Percentiles rank a stretch among this genome's conserved stretches.
Conservation (phyloP, 2,329 filamentous ascomycete species). For the Leptographium procerum region DNA sequence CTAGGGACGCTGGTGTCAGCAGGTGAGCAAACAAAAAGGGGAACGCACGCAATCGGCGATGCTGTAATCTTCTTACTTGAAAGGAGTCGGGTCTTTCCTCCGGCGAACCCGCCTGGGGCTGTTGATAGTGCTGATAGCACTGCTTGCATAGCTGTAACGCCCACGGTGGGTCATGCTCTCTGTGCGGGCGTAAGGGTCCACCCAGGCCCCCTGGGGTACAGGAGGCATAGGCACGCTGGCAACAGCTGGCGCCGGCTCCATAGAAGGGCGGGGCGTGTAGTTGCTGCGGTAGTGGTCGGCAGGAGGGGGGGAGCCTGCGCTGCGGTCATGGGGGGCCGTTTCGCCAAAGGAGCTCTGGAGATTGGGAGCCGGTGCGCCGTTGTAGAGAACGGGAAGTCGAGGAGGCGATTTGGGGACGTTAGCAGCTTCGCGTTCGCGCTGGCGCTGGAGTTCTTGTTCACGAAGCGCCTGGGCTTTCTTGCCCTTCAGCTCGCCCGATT, state of each 20-base stretch:
- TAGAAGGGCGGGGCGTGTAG: conserved; percentile 35
- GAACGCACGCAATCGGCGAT: not conserved
- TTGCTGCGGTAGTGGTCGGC: conserved; percentile 9
- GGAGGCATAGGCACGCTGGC: conserved; percentile 41
- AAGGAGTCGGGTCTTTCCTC: conserved; percentile 93
- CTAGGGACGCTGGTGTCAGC: conserved; percentile 33
- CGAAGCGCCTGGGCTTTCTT: conserved; percentile 46
- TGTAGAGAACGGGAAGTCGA: conserved; percentile 41
- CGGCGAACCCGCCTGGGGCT: conserved; percentile 83
- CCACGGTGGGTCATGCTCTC: conserved; percentile 97
- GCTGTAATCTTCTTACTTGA: conserved; percentile 77
- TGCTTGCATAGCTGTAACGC: conserved; percentile 92
- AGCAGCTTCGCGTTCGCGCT: conserved; percentile 36
- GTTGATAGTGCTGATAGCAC: conserved; percentile 81
- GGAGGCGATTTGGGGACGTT: conserved; percentile 33
- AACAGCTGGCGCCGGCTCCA: conserved; percentile 36
- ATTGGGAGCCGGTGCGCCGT: conserved; percentile 33
- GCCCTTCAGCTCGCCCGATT: conserved; percentile 54
- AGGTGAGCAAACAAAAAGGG: not conserved
- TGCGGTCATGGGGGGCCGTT: conserved; percentile 36
- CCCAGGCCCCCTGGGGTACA: conserved; percentile 47
- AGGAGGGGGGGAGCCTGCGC: not conserved
- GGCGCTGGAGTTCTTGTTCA: conserved; percentile 39
- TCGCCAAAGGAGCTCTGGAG: conserved; percentile 36
- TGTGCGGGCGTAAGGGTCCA: conserved; percentile 69